Evolutionary conservation across 2,329 filamentous ascomycete species (phyloP).

Genomic region (Cytospora schulzeri): DNA sequence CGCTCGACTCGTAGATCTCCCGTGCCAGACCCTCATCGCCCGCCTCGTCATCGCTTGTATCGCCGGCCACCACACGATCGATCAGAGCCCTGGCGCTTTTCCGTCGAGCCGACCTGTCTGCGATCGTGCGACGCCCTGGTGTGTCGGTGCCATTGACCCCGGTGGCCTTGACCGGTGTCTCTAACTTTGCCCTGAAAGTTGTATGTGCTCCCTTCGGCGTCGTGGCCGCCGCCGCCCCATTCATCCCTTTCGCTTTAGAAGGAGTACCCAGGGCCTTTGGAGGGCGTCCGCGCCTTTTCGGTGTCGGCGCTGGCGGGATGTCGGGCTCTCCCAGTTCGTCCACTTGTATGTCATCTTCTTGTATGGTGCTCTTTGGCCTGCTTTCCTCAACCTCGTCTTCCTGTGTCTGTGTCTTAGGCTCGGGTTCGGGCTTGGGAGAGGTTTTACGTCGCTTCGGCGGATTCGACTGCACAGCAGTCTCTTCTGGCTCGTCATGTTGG

Average conservation of each 20-base stretch:
- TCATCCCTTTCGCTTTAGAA: slow-evolving; percentile 14
- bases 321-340: slow-evolving; percentile 29
- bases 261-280: slow-evolving; percentile 29
- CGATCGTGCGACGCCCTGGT: slow-evolving; percentile 67
- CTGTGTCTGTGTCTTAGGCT: background rate
- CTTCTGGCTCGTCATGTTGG: background rate
- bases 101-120: slow-evolving; percentile 81
- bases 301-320: slow-evolving; percentile 39
- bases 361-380: slow-evolving; percentile 5
- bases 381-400: slow-evolving; percentile 25
- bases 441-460: slow-evolving; percentile 13
- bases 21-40: slow-evolving; percentile 69
- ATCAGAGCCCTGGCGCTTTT: slow-evolving; percentile 82
- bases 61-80: slow-evolving; percentile 66
- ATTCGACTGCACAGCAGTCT: background rate
- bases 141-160: slow-evolving; percentile 48
- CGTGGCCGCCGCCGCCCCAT: slow-evolving; percentile 34
- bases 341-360: slow-evolving; percentile 20
- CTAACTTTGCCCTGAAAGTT: slow-evolving; percentile 35
- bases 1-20: slow-evolving; percentile 65
- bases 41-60: slow-evolving; percentile 70
- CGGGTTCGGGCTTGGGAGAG: background rate
- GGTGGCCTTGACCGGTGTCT: slow-evolving; percentile 44
- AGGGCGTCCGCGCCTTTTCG: slow-evolving; percentile 32
- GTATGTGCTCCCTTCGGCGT: slow-evolving; percentile 35